Percentiles rank a stretch among this genome's conserved stretches.
Evolutionary conservation across 2,329 filamentous ascomycete genomes (phyloP).

Genomic region (Venturiaceae sp.): DNA sequence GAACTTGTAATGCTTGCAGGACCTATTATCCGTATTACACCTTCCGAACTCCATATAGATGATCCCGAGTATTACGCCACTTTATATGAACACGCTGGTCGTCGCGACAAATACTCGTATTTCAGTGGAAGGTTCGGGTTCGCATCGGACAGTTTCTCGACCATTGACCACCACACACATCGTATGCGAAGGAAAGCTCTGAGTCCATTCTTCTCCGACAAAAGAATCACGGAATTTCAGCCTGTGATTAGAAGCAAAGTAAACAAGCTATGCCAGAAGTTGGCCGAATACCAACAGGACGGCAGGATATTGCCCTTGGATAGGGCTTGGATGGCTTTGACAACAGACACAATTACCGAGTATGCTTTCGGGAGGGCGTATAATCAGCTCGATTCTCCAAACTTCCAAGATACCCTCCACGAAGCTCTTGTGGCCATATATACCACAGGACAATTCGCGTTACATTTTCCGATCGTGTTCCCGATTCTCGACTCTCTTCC

Average conservation of each 20-base stretch:
- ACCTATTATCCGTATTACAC: slow-evolving; percentile 17
- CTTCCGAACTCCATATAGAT: slow-evolving; percentile 13
- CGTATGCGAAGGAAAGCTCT: slow-evolving; percentile 20
- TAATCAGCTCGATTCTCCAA: slow-evolving; percentile 11
- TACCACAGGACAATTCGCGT: slow-evolving; percentile 11
- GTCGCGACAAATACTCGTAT: not conserved
- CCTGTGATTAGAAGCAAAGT: slow-evolving; percentile 17
- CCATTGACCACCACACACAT: slow-evolving; percentile 13
- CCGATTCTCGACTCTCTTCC: slow-evolving; percentile 4
- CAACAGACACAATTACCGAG: slow-evolving; percentile 21
- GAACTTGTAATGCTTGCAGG: too few relatives aligned
- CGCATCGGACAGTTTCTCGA: not conserved
- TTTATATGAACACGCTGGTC: not conserved
- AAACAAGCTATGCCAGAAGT: slow-evolving; percentile 13
- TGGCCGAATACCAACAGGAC: slow-evolving; percentile 15
- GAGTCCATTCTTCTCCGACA: slow-evolving; percentile 21
- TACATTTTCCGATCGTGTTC: slow-evolving; percentile 3
- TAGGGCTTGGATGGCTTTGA: slow-evolving; percentile 17
- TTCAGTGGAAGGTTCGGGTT: not conserved
- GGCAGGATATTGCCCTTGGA: slow-evolving; percentile 16
- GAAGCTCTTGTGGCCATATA: slow-evolving; percentile 13
- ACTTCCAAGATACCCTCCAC: slow-evolving; percentile 8
- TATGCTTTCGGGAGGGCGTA: slow-evolving; percentile 17
- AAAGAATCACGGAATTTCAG: slow-evolving; percentile 17
- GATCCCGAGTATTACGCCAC: slow-evolving; percentile 10